Base-by-base conservation (phyloP, 352 stramenopile genomes). In the Pythium rhizo-oryzae region DNA sequence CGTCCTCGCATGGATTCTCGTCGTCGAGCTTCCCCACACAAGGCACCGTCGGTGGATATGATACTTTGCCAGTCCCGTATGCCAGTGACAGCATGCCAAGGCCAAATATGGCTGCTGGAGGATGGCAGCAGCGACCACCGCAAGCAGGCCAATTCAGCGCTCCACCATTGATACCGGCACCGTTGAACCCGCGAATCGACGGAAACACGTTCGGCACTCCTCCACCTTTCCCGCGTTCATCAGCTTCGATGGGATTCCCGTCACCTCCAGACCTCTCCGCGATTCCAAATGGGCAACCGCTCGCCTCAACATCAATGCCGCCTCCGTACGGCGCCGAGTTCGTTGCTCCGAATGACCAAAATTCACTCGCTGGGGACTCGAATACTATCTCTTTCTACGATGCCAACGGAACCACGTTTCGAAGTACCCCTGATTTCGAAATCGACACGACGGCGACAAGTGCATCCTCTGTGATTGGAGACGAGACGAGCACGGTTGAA, bases 301-400 rank as follows among this genome's bases (percentile, higher is more conserved):
- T 44, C 23, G 52, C 23, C 8, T 33, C 50, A 39, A 56, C 59
- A 30, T 39, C n/a, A 57, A 56, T 55, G 30, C 21, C 37, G 13
- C 23, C 49, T 44, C n/a, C 6, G 15, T 55, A 54, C 41, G 71
- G 71, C 49, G 44, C 21, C 15, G 75, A 63, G 15, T 91, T 93
- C 50, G 79, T 91, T 12, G 77, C 85, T 13, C 72, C 80, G 0
- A 93, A 93, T 52, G 79, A 91, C 13, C 71, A 79, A 0, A 85
- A 74, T 43, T 55, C 89, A 3, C 63, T 74, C 12, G 56, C 75
- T 50, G 46, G 50, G 18, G 75, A 84, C 62, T 52, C 63, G 24
- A 82, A 76, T 30, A 77, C 79, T n/a, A 75, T 91, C 19, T 80
- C 77, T 57, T 93, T 81, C 59, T 93, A 84, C 44, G 83, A 91